These are phyloP conservation scores for Cantharellus anzutake DNA, from an alignment of 768 basidiomycete genomes.

Conservation along the genomic window DNA sequence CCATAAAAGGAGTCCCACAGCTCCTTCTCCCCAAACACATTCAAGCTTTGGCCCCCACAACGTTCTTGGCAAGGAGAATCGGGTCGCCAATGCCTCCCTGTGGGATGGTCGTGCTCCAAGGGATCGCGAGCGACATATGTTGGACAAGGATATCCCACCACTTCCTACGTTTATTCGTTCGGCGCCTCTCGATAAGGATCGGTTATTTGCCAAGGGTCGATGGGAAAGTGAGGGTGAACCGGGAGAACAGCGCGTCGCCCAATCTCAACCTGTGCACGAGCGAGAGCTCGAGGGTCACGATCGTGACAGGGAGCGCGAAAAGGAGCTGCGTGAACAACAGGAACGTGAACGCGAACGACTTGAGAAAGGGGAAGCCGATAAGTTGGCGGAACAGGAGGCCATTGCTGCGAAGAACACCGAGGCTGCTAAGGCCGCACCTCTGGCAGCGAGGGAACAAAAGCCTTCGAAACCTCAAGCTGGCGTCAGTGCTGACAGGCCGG, in stretches of 20 bases:
- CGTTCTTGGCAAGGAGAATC: slow-evolving; percentile 6
- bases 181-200: background rate
- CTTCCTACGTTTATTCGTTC: background rate
- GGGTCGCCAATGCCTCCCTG: background rate
- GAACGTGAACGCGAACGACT: background rate
- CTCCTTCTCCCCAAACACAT: background rate
- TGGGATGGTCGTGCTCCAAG: background rate
- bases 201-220: background rate
- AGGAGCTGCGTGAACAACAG: background rate
- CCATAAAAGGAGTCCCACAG: background rate
- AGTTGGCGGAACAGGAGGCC: background rate
- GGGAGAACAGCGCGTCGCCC: background rate
- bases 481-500: slow-evolving; percentile 1
- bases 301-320: background rate
- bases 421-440: background rate
- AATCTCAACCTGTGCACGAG: background rate
- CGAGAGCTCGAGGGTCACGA: background rate
- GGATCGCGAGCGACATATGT: background rate
- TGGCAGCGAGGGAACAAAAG: background rate
- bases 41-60: background rate
- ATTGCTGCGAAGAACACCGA: background rate
- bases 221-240: background rate
- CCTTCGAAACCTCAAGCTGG: background rate
- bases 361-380: background rate
- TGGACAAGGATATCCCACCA: background rate